Conservation (phyloP, 2,329 filamentous ascomycete species). For the Colletotrichum spaethianum region DNA sequence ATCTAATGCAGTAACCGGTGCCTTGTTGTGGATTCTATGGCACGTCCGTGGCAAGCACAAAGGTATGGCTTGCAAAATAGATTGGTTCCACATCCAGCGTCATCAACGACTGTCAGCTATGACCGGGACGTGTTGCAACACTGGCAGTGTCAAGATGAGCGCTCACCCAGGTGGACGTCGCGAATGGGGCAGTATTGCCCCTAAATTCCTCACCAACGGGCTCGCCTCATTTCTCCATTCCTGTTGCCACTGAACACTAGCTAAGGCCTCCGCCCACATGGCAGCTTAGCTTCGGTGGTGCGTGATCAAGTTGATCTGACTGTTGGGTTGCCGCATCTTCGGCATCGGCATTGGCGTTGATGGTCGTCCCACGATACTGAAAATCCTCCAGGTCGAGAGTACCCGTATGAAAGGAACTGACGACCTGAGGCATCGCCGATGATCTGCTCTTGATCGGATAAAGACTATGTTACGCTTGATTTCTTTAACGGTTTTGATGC, state of each 20-base stretch:
- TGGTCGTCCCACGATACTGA: background rate
- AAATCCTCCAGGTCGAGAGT: background rate
- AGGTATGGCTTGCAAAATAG: background rate
- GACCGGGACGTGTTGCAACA: background rate
- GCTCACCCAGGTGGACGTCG: background rate
- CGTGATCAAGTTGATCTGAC: too few relatives aligned
- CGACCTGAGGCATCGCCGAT: constrained; percentile 6
- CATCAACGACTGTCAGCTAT: background rate
- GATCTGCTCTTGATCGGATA: background rate
- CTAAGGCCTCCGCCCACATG: background rate
- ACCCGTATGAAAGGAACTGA: background rate
- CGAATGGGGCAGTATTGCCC: background rate
- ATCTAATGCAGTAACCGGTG: background rate
- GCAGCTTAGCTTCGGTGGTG: background rate
- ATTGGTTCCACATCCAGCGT: background rate
- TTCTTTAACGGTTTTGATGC: constrained; percentile 4
- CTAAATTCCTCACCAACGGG: background rate
- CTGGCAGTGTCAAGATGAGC: background rate
- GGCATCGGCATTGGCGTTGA: constrained; percentile 4
- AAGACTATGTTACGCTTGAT: background rate
- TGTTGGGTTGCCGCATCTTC: background rate
- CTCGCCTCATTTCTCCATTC: background rate
- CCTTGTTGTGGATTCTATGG: background rate
- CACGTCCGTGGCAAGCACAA: background rate
- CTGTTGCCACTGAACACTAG: background rate